Percentiles rank a stretch among this genome's conserved stretches.
These are phyloP conservation scores for Stenogyne calaminthoides DNA, from an alignment of 305 asterid genomes.

Conservation along the genomic window DNA sequence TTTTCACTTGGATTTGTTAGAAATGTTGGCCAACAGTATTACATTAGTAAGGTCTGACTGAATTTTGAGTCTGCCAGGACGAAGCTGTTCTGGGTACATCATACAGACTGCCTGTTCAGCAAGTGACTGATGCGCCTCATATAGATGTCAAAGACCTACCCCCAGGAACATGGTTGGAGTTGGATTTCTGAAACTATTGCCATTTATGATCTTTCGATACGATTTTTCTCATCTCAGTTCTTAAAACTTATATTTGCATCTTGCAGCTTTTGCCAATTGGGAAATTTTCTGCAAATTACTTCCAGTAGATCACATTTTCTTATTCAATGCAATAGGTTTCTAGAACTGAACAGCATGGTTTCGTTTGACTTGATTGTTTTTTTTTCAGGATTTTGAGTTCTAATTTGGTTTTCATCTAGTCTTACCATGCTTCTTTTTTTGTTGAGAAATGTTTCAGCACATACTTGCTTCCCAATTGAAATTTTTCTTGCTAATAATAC, in stretches of 20 bases:
- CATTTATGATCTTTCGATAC: background rate
- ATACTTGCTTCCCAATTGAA: background rate
- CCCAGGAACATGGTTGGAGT: slow-evolving; percentile 27
- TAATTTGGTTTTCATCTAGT: background rate
- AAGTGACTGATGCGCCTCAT: slow-evolving; percentile 15
- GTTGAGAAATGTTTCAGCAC: background rate
- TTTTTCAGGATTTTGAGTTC: background rate
- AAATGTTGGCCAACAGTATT: background rate
- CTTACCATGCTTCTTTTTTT: background rate
- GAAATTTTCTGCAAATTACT: background rate
- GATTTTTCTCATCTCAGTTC: background rate
- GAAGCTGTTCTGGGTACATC: slow-evolving; percentile 22
- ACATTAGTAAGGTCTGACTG: background rate
- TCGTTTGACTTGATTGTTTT: background rate
- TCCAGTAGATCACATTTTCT: background rate
- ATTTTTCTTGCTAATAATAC: background rate
- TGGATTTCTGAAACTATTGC: slow-evolving; percentile 8
- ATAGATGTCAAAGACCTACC: background rate
- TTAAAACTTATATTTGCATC: background rate
- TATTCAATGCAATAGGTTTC: background rate
- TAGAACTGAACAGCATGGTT: background rate
- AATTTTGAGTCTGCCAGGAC: slow-evolving; percentile 29
- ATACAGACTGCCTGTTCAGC: background rate
- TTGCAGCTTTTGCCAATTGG: background rate
- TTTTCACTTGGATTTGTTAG: background rate